phyloP scores from a whole-genome alignment of 2,329 filamentous ascomycete genomes.

The Alternaria sp. region DNA sequence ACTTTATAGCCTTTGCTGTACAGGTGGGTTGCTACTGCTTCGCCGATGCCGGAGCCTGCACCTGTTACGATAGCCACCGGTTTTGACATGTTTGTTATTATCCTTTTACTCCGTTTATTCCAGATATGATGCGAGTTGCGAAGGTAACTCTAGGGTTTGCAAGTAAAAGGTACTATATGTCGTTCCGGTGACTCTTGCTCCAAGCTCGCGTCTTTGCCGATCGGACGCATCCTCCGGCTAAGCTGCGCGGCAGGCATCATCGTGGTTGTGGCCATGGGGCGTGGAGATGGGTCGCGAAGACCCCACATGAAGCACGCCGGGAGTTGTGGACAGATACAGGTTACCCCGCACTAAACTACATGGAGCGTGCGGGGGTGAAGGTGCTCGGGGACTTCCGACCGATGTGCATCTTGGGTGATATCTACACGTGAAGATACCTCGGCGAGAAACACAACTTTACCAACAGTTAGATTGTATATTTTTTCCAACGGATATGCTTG shows the following conservation, averaged over 20 bases:
- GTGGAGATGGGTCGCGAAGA: constrained; percentile 9
- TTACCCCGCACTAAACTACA: constrained; percentile 20
- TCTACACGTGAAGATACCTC: neutral
- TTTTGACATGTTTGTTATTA: constrained; percentile 40
- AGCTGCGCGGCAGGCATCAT: neutral
- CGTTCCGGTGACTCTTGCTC: neutral
- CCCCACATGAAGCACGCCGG: constrained; percentile 21
- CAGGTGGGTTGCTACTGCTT: constrained; percentile 55
- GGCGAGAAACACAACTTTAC: neutral
- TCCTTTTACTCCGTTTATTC: neutral
- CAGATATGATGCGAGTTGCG: neutral
- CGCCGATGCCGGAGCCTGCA: constrained; percentile 57
- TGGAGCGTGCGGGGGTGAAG: constrained; percentile 21
- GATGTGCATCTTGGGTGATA: neutral
- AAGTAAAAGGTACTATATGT: neutral
- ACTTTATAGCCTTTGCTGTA: constrained; percentile 52
- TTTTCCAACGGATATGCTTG: too few relatives aligned
- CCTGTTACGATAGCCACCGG: constrained; percentile 58
- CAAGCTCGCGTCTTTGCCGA: neutral
- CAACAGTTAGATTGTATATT: neutral
- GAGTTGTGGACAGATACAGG: neutral
- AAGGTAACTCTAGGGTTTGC: neutral
- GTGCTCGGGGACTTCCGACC: neutral
- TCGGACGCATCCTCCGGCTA: constrained; percentile 3
- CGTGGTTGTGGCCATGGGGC: constrained; percentile 3